Evolutionary conservation across 1,284 basidiomycete species (phyloP).

Genomic region (Phenoliferia sp.): DNA sequence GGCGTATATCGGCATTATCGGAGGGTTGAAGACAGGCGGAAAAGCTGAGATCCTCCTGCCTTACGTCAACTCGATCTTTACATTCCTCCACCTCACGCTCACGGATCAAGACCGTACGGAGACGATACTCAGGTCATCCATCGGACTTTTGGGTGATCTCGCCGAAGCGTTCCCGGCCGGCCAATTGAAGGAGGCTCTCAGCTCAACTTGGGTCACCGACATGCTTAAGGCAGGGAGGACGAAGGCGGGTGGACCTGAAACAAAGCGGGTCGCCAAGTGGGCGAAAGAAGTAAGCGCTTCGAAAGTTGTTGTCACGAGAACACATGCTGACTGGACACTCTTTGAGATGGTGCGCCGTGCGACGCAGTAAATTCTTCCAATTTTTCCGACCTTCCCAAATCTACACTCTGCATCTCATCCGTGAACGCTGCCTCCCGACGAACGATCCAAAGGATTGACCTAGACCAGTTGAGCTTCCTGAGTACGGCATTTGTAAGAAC

Average conservation of each 20-base stretch:
- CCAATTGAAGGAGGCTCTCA: conserved; percentile 71
- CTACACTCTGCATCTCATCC: too few relatives aligned
- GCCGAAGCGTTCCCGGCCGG: conserved; percentile 78
- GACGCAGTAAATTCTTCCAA: conserved; percentile 23
- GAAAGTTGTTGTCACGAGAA: neutral
- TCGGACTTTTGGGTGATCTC: conserved; percentile 86
- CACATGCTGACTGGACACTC: neutral
- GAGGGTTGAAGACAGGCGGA: conserved; percentile 77
- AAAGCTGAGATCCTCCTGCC: conserved; percentile 70
- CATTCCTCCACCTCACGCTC: conserved; percentile 73
- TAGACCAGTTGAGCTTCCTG: too few relatives aligned
- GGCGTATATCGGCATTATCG: conserved; percentile 91
- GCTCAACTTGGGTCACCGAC: conserved; percentile 73
- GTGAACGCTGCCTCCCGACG: too few relatives aligned
- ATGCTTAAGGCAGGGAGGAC: conserved; percentile 62
- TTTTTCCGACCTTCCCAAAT: too few relatives aligned
- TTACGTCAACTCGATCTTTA: conserved; percentile 70
- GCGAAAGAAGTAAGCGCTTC: conserved; percentile 48
- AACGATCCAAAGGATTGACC: too few relatives aligned
- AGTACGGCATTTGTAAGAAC: too few relatives aligned
- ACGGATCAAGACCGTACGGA: conserved; percentile 82
- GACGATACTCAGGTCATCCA: conserved; percentile 64
- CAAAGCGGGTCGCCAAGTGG: conserved; percentile 52
- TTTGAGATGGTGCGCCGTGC: conserved; percentile 33
- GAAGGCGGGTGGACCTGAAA: conserved; percentile 47